A percentile compares a stretch with the other conserved stretches of the same genome.
phyloP scores from a whole-genome alignment of 1,284 basidiomycete genomes.

The Sporisorium sorghi region DNA sequence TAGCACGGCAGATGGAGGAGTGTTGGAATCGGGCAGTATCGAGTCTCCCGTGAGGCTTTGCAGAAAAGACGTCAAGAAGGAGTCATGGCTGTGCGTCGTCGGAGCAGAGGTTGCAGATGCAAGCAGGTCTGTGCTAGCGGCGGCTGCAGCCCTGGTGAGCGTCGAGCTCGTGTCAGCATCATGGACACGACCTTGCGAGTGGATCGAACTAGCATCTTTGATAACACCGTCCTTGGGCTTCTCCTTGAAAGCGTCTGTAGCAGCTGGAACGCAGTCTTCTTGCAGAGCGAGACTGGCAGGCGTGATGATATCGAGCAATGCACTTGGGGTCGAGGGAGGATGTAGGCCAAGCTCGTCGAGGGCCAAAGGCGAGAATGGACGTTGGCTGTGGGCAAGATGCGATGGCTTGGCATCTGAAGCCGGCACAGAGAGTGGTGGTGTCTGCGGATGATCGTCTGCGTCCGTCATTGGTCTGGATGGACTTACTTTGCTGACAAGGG shows the following conservation, averaged over 20 bases:
- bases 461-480: background rate
- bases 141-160: background rate
- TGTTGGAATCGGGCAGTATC: background rate
- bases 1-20: background rate
- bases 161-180: background rate
- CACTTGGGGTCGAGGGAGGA: constrained; percentile 27
- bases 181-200: background rate
- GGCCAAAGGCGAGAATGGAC: constrained; percentile 25
- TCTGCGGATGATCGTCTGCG: constrained; percentile 2
- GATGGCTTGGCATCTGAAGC: background rate
- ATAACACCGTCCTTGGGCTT: background rate
- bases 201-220: background rate
- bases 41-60: constrained; percentile 20
- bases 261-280: background rate
- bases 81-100: constrained; percentile 10
- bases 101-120: background rate
- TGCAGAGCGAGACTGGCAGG: constrained; percentile 10
- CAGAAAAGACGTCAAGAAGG: constrained; percentile 29
- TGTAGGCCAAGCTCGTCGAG: constrained; percentile 32
- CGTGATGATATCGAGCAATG: constrained; percentile 30
- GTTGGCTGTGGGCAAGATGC: background rate
- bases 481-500: background rate
- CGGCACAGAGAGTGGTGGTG: constrained; percentile 3
- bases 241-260: background rate
- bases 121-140: background rate